Conservation (phyloP, 805 yeast species). For the Cyberlindnera veronae region DNA sequence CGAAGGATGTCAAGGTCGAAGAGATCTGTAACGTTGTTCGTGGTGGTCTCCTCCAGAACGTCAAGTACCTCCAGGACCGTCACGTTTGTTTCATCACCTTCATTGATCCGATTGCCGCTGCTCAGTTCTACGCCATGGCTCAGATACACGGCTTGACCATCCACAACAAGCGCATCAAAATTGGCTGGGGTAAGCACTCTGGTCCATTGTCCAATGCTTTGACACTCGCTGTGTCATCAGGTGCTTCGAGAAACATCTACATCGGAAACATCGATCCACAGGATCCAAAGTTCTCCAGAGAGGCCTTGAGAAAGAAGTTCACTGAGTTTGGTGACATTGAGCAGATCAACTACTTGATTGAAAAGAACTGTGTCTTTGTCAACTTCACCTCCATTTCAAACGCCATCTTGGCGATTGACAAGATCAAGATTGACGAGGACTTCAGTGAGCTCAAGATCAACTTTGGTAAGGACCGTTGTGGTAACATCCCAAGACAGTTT, state of each 20-base stretch:
- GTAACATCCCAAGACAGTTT: slow-evolving; percentile 84
- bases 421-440: slow-evolving; percentile 71
- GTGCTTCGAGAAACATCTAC: slow-evolving; percentile 92
- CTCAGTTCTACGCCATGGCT: slow-evolving; percentile 93
- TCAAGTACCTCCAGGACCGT: slow-evolving; percentile 75
- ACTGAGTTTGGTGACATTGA: slow-evolving; percentile 89
- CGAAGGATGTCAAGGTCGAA: slow-evolving; percentile 82
- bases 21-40: slow-evolving; percentile 95
- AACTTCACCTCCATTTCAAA: slow-evolving; percentile 67
- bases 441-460: slow-evolving; percentile 75
- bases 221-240: slow-evolving; percentile 85
- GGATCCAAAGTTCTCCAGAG: slow-evolving; percentile 41
- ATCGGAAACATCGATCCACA: slow-evolving; percentile 62
- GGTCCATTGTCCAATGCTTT: slow-evolving; percentile 88
- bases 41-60: slow-evolving; percentile 87
- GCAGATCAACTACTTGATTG: slow-evolving; percentile 85
- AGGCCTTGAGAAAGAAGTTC: slow-evolving; percentile 68
- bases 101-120: slow-evolving; percentile 95
- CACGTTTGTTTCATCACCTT: slow-evolving; percentile 94
- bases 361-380: slow-evolving; percentile 24
- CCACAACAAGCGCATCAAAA: slow-evolving; percentile 80
- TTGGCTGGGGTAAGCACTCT: slow-evolving; percentile 97
- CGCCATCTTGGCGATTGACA: slow-evolving; percentile 90
- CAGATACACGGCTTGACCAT: slow-evolving; percentile 85
- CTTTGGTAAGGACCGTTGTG: slow-evolving; percentile 94